Base-by-base conservation (phyloP, 208 protist genomes). In the Crithidia sp. region DNA sequence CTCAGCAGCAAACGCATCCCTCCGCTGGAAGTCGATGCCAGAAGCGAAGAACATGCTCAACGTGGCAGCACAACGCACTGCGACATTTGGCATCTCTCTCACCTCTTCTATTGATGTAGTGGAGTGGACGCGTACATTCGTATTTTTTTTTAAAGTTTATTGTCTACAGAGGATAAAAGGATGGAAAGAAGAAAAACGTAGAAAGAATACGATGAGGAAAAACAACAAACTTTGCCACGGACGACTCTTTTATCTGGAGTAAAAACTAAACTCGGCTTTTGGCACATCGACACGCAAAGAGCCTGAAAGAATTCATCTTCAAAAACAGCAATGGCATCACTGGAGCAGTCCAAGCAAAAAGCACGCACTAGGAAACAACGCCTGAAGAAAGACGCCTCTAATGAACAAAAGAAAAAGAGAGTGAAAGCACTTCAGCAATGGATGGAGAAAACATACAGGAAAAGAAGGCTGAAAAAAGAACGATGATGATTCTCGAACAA, bases 371-470 rank as follows among this genome's bases (percentile, higher is more conserved):
- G 19, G 28, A 37, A 65, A 5, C 37, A 65, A 65, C 8, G 19
- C 4, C 12, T 49, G 36, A 49, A 49, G 49, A 40, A 65, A 53
- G 39, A 53, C 60, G 44, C 60, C 17, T 53, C 40, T 49, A 65
- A 43, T 6, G 53, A 66, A 13, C 6, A 37, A 16, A 56, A 59
- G 50, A 52, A 67, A 39, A 16, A 65, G 61, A 66, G 43, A 37
- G 43, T 12, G 41, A 54, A 54, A 66, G 12, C 52, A 57, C 52
- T 55, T 28, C 0, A 55, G 52, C 12, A n/a, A 55, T 9, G 14
- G 52, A 55, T 7, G 17, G 19, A 59, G 41, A 59, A 59, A 59
- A 40, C 1, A 40, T 36, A 13, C n/a, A 67, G 44, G 50, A 54
- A 43, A 72, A 43, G 60, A 14, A 14, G 44, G 37, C 7, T 45